Percentiles rank a stretch among this genome's conserved stretches.
Evolutionary conservation across 2,329 filamentous ascomycete genomes (phyloP).

Genomic region (Lachnellula occidentalis): DNA sequence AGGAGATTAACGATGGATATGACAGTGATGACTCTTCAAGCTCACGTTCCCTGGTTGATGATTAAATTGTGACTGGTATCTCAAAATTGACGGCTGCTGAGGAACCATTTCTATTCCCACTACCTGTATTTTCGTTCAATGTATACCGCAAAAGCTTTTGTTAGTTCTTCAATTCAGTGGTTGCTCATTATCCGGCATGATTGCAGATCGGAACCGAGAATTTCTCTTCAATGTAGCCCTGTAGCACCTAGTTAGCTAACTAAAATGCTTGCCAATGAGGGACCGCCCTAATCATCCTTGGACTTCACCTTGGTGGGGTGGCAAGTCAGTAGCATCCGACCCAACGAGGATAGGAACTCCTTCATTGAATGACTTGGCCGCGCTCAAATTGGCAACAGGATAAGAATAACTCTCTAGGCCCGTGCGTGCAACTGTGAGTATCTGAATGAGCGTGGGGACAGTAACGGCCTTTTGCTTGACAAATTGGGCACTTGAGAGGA

Average conservation of each 20-base stretch:
- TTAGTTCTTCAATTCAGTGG: no score
- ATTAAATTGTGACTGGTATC: neutral
- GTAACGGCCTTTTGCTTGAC: neutral
- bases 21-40: constrained; percentile 11
- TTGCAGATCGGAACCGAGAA: no score
- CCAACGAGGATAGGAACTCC: constrained; percentile 16
- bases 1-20: constrained; percentile 7
- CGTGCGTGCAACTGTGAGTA: neutral
- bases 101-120: no score
- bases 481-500: neutral
- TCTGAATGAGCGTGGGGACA: constrained; percentile 15
- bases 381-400: neutral
- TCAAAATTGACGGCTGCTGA: neutral
- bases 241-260: no score
- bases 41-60: neutral
- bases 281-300: no score
- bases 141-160: no score
- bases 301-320: no score
- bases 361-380: constrained; percentile 9
- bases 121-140: no score
- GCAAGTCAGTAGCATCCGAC: constrained; percentile 10
- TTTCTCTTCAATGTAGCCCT: no score
- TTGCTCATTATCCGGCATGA: no score
- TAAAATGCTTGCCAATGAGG: no score
- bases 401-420: neutral